Evolutionary conservation across 306 rosid genomes (phyloP).

Genomic region (Sicyos baderoa): DNA sequence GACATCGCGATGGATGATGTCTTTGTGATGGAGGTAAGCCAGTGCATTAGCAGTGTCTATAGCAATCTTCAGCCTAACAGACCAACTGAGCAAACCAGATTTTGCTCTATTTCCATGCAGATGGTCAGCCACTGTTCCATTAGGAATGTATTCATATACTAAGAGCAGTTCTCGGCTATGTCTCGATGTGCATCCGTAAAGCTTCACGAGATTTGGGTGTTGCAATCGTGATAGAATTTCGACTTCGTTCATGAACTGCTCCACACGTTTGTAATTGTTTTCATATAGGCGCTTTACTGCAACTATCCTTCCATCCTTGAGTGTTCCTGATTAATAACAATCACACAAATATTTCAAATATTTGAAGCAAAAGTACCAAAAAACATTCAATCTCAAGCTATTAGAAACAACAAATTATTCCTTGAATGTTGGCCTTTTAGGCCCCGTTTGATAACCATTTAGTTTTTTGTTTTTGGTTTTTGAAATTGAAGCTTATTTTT

Average conservation of each 20-base stretch:
- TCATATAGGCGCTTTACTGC: constrained; percentile 92
- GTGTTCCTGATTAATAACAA: constrained; percentile 46
- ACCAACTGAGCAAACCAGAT: too few relatives aligned
- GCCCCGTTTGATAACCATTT: too few relatives aligned
- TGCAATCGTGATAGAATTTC: constrained; percentile 55
- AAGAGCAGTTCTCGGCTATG: constrained; percentile 76
- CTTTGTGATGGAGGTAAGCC: too few relatives aligned
- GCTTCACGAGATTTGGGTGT: constrained; percentile 64
- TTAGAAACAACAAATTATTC: too few relatives aligned
- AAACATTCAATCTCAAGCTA: not conserved
- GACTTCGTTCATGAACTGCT: constrained; percentile 86
- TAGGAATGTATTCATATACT: constrained; percentile 42
- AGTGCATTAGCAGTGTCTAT: too few relatives aligned
- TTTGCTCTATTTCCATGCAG: too few relatives aligned
- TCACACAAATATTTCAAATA: not conserved
- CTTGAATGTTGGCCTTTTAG: too few relatives aligned
- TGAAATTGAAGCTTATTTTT: too few relatives aligned
- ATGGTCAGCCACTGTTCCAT: too few relatives aligned
- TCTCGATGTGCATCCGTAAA: constrained; percentile 80
- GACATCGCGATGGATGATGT: too few relatives aligned
- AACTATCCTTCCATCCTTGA: constrained; percentile 68
- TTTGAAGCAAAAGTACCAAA: not conserved
- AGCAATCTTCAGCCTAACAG: too few relatives aligned
- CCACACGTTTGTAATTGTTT: constrained; percentile 53
- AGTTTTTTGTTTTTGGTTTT: too few relatives aligned